Base-by-base conservation (phyloP, 805 yeast genomes). In the Peterozyma xylosa region DNA sequence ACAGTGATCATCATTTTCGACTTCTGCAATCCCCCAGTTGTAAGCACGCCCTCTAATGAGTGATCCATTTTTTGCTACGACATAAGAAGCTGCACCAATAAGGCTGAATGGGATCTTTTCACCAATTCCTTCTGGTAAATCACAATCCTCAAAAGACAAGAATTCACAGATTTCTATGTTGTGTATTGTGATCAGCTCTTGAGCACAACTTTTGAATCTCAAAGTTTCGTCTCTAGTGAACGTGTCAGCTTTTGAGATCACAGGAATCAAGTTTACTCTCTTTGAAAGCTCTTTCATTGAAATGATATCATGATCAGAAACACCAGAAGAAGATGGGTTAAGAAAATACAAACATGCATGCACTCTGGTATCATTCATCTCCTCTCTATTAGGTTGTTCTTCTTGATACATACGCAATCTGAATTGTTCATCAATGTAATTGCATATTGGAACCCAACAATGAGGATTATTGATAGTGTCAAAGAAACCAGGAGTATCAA, bases 341-440 rank as follows among this genome's bases (percentile, higher is more conserved):
- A 91, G 69, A 58, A 91, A 86, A 66, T 88, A 91, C 38, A 91
- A 60, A 58, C 96, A 88, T 33, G 81, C 86, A 66, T 91, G 96
- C 35, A 91, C 82, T 44, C 95, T 73, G 50, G 73, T 65, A 56
- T 90, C 96, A 11, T 56, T 52, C 45, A 70, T 68, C 54, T 63
- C 60, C 48, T 50, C 41, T 43, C 91, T 73, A 50, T 72, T 62
- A 11, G 90, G 90, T 60, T 83, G 90, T 58, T 78, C 86, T 54
- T 84, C 88, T 65, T 86, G 96, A 49, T 78, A 78, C 73, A 75
- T 80, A 63, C 66, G 74, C 17, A 38, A 21, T 35, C 39, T 78
- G 59, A 83, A 82, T 62, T 86, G 91, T 50, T 82, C 86, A 59
- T 90, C 96, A 48, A 91, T 75, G 54, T 76, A 88, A 52, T 80